phyloP scores from a whole-genome alignment of 805 yeast species.

The Kuraishia ogatae region DNA sequence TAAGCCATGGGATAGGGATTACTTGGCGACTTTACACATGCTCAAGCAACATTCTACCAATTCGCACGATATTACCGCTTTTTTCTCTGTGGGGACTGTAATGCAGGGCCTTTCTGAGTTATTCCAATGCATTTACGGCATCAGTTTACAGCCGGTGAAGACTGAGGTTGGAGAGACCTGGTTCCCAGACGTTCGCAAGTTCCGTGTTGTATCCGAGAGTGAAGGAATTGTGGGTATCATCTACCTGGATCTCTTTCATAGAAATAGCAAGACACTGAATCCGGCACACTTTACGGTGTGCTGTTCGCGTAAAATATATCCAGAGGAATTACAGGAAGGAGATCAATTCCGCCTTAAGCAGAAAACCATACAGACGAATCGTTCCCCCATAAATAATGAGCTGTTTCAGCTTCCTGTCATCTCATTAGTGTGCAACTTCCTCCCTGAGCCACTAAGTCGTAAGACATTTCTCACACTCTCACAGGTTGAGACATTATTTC shows the following conservation, averaged over 20 bases:
- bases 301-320: constrained; percentile 76
- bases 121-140: constrained; percentile 66
- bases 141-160: constrained; percentile 59
- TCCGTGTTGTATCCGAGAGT: constrained; percentile 61
- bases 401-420: constrained; percentile 81
- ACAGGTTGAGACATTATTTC: constrained; percentile 91
- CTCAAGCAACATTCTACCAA: constrained; percentile 26
- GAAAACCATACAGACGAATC: constrained; percentile 21
- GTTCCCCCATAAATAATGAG: constrained; percentile 33
- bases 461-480: constrained; percentile 57
- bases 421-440: constrained; percentile 80
- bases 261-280: constrained; percentile 65
- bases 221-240: constrained; percentile 69
- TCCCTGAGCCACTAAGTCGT: constrained; percentile 22
- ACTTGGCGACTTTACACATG: constrained; percentile 22
- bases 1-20: constrained; percentile 93
- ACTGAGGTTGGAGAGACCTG: constrained; percentile 74
- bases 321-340: constrained; percentile 36
- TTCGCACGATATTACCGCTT: constrained; percentile 47
- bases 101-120: constrained; percentile 73
- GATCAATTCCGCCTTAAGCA: constrained; percentile 24
- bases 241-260: constrained; percentile 80
- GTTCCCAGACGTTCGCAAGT: constrained; percentile 76
- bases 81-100: constrained; percentile 79
- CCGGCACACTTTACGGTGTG: constrained; percentile 97